phyloP scores from a whole-genome alignment of 2,329 filamentous ascomycete genomes.

The Scedosporium aurantiacum region DNA sequence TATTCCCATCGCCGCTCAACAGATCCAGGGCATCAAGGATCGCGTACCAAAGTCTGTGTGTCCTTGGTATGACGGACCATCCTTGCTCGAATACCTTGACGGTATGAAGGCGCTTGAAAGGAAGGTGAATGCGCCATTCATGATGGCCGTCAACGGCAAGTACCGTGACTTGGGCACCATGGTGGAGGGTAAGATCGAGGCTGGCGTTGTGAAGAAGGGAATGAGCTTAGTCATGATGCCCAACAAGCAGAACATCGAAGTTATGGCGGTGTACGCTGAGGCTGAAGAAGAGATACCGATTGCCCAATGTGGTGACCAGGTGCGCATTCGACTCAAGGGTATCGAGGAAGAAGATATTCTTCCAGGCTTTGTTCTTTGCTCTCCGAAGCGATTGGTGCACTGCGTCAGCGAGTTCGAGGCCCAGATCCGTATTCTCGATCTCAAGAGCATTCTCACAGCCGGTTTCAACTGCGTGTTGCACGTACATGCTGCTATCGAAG shows the following conservation, averaged over 20 bases:
- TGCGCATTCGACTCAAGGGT: conserved; percentile 82
- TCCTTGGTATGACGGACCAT: conserved; percentile 81
- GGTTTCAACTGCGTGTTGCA: conserved; percentile 98
- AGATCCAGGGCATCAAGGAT: conserved; percentile 76
- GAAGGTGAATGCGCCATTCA: conserved; percentile 95
- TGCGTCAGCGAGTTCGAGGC: conserved; percentile 85
- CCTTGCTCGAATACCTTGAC: conserved; percentile 91
- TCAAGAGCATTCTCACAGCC: conserved; percentile 86
- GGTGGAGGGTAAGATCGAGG: conserved; percentile 94
- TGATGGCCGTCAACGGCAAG: conserved; percentile 96
- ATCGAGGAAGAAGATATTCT: conserved; percentile 96
- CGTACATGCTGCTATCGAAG: conserved; percentile 94
- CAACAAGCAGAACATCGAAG: conserved; percentile 69
- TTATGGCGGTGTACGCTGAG: conserved; percentile 84
- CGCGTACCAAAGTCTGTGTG: conserved; percentile 65
- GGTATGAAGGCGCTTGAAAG: conserved; percentile 85
- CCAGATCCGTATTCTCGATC: conserved; percentile 87
- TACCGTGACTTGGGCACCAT: conserved; percentile 97
- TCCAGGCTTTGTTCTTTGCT: conserved; percentile 93
- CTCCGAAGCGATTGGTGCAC: conserved; percentile 85
- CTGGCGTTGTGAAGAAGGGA: conserved; percentile 86
- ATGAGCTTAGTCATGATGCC: conserved; percentile 89
- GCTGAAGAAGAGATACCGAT: conserved; percentile 81
- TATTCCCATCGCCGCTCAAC: conserved; percentile 93
- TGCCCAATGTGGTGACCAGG: conserved; percentile 87